Conservation (phyloP, 2,329 filamentous ascomycete species). For the Colletotrichum simmondsii region DNA sequence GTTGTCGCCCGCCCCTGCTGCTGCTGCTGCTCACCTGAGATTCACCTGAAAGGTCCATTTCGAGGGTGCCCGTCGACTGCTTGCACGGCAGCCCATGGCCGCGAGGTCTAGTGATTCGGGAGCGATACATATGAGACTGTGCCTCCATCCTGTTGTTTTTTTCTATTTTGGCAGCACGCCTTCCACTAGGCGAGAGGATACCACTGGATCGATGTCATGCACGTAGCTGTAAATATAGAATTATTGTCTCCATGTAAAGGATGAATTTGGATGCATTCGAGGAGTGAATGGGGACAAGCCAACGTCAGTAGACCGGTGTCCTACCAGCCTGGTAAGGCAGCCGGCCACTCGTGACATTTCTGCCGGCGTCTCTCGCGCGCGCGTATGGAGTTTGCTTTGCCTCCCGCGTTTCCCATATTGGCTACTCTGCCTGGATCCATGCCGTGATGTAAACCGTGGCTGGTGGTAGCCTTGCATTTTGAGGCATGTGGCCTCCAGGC, state of each 20-base stretch:
- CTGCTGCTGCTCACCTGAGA: conserved; percentile 4
- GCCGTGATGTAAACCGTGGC: neutral
- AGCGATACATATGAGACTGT: neutral
- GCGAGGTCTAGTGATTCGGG: neutral
- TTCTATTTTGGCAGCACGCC: too few species aligned
- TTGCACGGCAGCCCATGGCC: neutral
- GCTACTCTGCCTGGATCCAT: neutral
- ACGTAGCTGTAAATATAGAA: too few species aligned
- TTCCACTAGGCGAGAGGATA: too few species aligned
- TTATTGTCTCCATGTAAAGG: too few species aligned
- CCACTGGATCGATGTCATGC: too few species aligned
- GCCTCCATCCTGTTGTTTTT: neutral
- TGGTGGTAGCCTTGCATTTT: neutral
- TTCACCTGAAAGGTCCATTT: conserved; percentile 12
- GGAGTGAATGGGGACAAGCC: too few species aligned
- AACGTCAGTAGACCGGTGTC: too few species aligned
- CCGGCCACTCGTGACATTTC: neutral
- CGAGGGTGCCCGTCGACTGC: neutral
- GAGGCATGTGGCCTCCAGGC: neutral
- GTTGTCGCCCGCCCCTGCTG: neutral
- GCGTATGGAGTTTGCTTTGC: neutral
- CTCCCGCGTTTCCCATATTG: neutral
- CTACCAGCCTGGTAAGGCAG: too few species aligned
- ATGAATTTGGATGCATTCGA: too few species aligned
- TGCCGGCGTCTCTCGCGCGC: neutral